These are phyloP conservation scores for Aspergillus quadricinctus DNA, from an alignment of 2,329 filamentous ascomycete species.

Conservation along the genomic window DNA sequence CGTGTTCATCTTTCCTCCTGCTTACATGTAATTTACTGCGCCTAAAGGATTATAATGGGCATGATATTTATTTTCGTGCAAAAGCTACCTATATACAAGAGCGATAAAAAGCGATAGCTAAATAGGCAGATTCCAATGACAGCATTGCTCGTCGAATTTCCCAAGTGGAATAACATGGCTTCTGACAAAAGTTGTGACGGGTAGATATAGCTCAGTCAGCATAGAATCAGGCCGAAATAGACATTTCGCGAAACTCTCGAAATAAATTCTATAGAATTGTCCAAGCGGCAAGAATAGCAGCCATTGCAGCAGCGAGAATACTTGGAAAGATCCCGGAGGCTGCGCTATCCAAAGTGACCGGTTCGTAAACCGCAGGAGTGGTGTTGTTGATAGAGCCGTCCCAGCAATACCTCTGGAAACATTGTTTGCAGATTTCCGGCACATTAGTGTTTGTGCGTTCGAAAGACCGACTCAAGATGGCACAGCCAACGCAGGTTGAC, in stretches of 20 bases:
- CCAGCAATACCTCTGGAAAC: conserved; percentile 85
- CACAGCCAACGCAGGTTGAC: conserved; percentile 78
- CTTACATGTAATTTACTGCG: neutral
- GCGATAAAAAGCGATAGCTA: neutral
- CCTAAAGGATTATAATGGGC: no score
- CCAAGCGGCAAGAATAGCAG: conserved; percentile 1
- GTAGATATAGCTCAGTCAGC: neutral
- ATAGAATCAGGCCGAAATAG: neutral
- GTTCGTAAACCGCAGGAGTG: conserved; percentile 38
- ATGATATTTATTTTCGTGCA: neutral
- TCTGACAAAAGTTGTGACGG: no score
- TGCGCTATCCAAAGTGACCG: conserved; percentile 19
- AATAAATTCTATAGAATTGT: neutral
- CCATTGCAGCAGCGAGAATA: neutral
- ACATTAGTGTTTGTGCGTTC: conserved; percentile 62
- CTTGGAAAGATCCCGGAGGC: neutral
- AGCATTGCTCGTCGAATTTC: neutral
- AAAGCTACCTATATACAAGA: neutral
- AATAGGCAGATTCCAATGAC: neutral
- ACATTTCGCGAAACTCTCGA: neutral
- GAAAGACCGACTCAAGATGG: conserved; percentile 70
- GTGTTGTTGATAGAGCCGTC: conserved; percentile 59
- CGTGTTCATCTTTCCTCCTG: neutral
- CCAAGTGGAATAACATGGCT: no score
- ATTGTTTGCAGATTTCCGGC: conserved; percentile 65